Base-by-base conservation (phyloP, 352 stramenopile genomes). In the Phytophthora melonis region DNA sequence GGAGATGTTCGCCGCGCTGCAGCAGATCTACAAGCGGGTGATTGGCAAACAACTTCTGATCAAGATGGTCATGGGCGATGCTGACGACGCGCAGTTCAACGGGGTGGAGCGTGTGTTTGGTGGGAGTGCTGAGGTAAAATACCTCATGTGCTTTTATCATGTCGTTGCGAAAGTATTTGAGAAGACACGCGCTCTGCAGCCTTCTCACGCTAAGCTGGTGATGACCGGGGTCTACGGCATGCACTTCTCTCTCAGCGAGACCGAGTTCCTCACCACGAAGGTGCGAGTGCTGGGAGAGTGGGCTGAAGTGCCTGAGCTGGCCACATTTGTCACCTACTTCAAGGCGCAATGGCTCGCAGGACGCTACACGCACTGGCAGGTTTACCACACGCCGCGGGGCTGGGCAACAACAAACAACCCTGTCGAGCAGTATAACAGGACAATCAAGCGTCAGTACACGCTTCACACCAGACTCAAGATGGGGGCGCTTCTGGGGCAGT, bases 381-480 rank as follows among this genome's bases (percentile, higher is more conserved):
- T 64, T 7, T 64, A 55, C 11, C 58, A 56, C 41, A 64, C 58
- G 14, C 41, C 39, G 2, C 16, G 9, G 7, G 58, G 58, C 16
- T 52, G 7, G 5, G 56, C 56, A 18, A 36, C 34, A 1, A 63
- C 56, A 4, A 63, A 63, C 30, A 63, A 63, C 14, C n/a, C 56
- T 14, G 27, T 63, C 9, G 56, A 63, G 19, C 56, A 52, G 34
- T 63, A 53, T 39, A 58, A 58, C 30, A 6, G 18, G 3, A 25
- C 45, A 5, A 6, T 53, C 5, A 53, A 53, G 45, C 53, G 53
- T 27, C 19, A 25, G 0, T 32, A 47, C 6, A 30, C 27, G 30
- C 18, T 16, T 8, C 54, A 49, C 11, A 10, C n/a, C 16, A 14
- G 18, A 3, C n/a, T 32, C 16, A 32, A 60, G 19, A 49, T 19